Conservation (phyloP, 208 protist species). For the Trypanosoma brucei region DNA sequence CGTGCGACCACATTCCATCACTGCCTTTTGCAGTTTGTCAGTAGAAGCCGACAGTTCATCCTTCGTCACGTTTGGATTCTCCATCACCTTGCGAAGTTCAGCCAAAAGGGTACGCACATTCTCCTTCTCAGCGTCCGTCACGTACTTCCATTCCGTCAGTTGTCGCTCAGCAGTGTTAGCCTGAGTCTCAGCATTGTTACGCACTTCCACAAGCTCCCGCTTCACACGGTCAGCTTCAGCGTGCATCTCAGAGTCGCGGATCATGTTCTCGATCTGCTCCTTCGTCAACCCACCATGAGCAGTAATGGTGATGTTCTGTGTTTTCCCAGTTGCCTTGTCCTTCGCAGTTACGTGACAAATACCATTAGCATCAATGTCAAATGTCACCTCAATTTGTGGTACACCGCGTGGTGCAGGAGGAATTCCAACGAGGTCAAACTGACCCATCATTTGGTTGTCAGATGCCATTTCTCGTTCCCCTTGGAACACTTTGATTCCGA, state of each 20-base stretch:
- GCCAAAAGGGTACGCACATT: conserved; percentile 43
- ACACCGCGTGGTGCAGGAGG: conserved; percentile 70
- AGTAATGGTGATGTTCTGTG: conserved; percentile 95
- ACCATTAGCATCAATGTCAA: conserved; percentile 98
- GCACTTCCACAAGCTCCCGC: conserved; percentile 70
- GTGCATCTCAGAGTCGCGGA: conserved; percentile 78
- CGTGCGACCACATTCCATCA: conserved; percentile 73
- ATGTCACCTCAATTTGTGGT: conserved; percentile 97
- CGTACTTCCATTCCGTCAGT: conserved; percentile 84
- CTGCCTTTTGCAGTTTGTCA: conserved; percentile 80
- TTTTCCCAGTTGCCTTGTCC: conserved; percentile 96
- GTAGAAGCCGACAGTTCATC: conserved; percentile 49
- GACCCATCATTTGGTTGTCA: conserved; percentile 94
- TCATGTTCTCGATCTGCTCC: conserved; percentile 85
- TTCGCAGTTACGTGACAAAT: conserved; percentile 97
- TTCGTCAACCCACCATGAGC: conserved; percentile 73
- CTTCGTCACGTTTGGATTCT: conserved; percentile 61
- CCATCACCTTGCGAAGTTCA: conserved; percentile 59
- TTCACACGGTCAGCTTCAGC: conserved; percentile 75
- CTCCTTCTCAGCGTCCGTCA: conserved; percentile 70
- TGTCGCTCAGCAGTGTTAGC: conserved; percentile 65
- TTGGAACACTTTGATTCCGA: conserved; percentile 94
- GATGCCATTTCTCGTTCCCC: conserved; percentile 92
- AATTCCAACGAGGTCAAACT: conserved; percentile 93
- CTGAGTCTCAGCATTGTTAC: conserved; percentile 82